phyloP scores from a whole-genome alignment of 2,329 filamentous ascomycete species.

The Chrysosporium queenslandicum region DNA sequence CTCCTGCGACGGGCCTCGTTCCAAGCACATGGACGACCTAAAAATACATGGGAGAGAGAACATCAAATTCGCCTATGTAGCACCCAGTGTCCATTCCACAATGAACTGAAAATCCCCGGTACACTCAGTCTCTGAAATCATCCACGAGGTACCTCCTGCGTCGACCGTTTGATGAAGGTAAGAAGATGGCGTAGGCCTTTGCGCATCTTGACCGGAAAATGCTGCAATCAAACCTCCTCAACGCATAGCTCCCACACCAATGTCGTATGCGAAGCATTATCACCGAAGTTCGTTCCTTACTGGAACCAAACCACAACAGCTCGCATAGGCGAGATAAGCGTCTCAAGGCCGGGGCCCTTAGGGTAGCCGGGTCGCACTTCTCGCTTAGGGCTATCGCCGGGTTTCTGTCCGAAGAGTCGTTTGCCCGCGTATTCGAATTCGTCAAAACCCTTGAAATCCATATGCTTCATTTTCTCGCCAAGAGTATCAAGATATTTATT shows the following conservation, averaged over 20 bases:
- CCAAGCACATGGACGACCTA: no score
- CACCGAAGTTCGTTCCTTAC: not conserved
- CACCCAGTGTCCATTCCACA: no score
- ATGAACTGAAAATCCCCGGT: no score
- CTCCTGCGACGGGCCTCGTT: no score
- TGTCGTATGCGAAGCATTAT: not conserved
- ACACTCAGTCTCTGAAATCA: no score
- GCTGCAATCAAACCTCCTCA: not conserved
- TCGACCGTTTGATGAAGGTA: no score
- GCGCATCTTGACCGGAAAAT: not conserved
- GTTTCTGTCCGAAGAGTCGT: not conserved
- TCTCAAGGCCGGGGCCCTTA: not conserved
- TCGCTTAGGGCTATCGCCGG: not conserved
- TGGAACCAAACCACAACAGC: not conserved
- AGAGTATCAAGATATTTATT: conserved; percentile 5
- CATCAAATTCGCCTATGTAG: no score
- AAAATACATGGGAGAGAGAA: no score
- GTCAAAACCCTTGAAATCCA: not conserved
- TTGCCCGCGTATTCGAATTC: not conserved
- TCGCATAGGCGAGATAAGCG: not conserved
- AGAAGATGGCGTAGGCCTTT: not conserved
- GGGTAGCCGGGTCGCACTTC: not conserved
- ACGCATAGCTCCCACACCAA: not conserved
- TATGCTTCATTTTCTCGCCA: not conserved
- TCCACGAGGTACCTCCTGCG: no score